These are phyloP conservation scores for Hyphopichia khmerensis DNA, from an alignment of 1,139 yeast genomes.

Conservation along the genomic window DNA sequence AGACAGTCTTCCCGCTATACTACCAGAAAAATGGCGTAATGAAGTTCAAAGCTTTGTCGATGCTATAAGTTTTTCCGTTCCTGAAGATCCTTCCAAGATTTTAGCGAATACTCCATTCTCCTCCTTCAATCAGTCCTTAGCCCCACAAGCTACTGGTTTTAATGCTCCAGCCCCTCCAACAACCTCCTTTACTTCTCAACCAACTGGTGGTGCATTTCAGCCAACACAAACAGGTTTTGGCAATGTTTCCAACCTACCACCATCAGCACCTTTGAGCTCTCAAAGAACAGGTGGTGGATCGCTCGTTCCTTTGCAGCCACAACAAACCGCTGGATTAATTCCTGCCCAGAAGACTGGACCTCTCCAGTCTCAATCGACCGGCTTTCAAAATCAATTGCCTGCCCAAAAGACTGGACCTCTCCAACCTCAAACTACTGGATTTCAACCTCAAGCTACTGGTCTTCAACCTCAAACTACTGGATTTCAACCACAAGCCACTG, in stretches of 20 bases:
- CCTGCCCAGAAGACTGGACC: constrained; percentile 44
- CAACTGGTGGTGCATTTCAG: constrained; percentile 34
- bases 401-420: constrained; percentile 37
- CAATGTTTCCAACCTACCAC: constrained; percentile 4
- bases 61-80: constrained; percentile 78
- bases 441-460: constrained; percentile 29
- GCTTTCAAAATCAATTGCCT: constrained; percentile 21
- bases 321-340: constrained; percentile 47
- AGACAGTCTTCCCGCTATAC: constrained; percentile 65
- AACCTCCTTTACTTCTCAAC: constrained; percentile 34
- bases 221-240: constrained; percentile 16
- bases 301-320: constrained; percentile 48
- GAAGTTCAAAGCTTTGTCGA: constrained; percentile 89
- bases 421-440: constrained; percentile 34
- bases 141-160: constrained; percentile 26
- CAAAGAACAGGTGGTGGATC: constrained; percentile 47
- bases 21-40: constrained; percentile 73
- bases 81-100: constrained; percentile 51
- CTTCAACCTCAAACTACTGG: constrained; percentile 28
- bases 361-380: constrained; percentile 33
- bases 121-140: constrained; percentile 18
- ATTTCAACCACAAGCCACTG: constrained; percentile 33
- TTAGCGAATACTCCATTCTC: constrained; percentile 51
- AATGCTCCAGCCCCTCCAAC: constrained; percentile 17
- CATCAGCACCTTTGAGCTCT: constrained; percentile 21